phyloP scores from a whole-genome alignment of 202 grass and related monocot genomes.

The Musa balbisiana region DNA sequence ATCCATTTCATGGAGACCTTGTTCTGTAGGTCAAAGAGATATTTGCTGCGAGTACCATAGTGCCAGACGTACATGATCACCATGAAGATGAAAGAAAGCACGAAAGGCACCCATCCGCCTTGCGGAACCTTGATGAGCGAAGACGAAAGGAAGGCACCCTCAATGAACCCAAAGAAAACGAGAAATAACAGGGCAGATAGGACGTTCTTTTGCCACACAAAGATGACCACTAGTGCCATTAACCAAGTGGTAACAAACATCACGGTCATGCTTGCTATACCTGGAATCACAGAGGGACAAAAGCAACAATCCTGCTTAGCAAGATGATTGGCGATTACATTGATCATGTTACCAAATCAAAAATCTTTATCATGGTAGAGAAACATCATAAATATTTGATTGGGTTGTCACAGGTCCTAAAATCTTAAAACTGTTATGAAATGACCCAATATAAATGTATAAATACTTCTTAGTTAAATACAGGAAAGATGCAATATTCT shows the following conservation, averaged over 20 bases:
- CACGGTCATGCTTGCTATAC: constrained; percentile 92
- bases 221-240: constrained; percentile 70
- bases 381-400: no score
- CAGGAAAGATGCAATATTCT: no score
- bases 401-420: no score
- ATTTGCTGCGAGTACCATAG: constrained; percentile 73
- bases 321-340: background rate
- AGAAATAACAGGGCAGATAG: constrained; percentile 56
- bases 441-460: no score
- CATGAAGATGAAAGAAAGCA: constrained; percentile 72
- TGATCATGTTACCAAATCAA: background rate
- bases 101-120: constrained; percentile 85
- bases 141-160: constrained; percentile 72
- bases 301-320: constrained; percentile 16
- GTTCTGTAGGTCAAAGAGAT: constrained; percentile 86
- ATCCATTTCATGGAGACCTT: constrained; percentile 97
- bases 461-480: no score
- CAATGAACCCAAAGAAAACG: constrained; percentile 73
- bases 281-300: constrained; percentile 42
- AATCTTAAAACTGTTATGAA: no score
- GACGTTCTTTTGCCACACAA: constrained; percentile 85
- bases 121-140: constrained; percentile 88
- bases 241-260: constrained; percentile 87
- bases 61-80: constrained; percentile 95
- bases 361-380: no score